phyloP scores from a whole-genome alignment of 192 early-diverging fungal species.

The Coemansia umbellata region DNA sequence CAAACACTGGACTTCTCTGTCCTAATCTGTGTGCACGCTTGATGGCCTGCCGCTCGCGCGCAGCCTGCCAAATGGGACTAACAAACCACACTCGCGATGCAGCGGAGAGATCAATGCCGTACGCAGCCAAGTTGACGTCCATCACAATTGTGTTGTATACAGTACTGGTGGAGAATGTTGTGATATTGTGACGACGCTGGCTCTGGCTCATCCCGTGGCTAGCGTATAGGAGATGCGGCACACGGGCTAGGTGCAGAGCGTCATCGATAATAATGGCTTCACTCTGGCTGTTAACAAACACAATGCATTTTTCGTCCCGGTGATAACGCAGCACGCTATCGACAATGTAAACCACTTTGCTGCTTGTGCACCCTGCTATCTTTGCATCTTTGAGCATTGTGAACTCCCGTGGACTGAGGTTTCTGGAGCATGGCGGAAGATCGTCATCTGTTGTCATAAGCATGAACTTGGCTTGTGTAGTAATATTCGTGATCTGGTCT shows the following conservation, averaged over 20 bases:
- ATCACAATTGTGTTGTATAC: constrained; percentile 46
- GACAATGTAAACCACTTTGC: constrained; percentile 36
- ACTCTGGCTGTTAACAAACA: constrained; percentile 31
- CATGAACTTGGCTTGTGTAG: constrained; percentile 10
- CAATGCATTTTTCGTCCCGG: constrained; percentile 44
- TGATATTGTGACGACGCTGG: constrained; percentile 46
- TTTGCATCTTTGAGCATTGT: constrained; percentile 11
- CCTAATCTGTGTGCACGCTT: constrained; percentile 84
- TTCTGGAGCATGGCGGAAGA: constrained; percentile 31
- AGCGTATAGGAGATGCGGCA: constrained; percentile 39
- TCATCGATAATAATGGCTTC: constrained; percentile 27
- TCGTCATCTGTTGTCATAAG: constrained; percentile 13
- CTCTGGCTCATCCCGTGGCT: constrained; percentile 36
- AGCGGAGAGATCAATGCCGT: constrained; percentile 73
- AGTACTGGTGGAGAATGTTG: constrained; percentile 41
- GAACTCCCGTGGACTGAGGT: constrained; percentile 30
- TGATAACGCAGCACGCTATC: constrained; percentile 16
- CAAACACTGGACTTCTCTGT: constrained; percentile 47
- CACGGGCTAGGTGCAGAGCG: constrained; percentile 30
- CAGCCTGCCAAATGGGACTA: constrained; percentile 70
- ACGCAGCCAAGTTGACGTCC: constrained; percentile 57
- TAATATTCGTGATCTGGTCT: constrained; percentile 13
- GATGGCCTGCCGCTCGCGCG: constrained; percentile 75
- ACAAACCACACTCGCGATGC: constrained; percentile 70
- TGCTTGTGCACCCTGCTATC: constrained; percentile 14